Percentiles rank a stretch among this genome's conserved stretches.
phyloP scores from a whole-genome alignment of 2,329 filamentous ascomycete genomes.

The Ophiosphaerella korrae region DNA sequence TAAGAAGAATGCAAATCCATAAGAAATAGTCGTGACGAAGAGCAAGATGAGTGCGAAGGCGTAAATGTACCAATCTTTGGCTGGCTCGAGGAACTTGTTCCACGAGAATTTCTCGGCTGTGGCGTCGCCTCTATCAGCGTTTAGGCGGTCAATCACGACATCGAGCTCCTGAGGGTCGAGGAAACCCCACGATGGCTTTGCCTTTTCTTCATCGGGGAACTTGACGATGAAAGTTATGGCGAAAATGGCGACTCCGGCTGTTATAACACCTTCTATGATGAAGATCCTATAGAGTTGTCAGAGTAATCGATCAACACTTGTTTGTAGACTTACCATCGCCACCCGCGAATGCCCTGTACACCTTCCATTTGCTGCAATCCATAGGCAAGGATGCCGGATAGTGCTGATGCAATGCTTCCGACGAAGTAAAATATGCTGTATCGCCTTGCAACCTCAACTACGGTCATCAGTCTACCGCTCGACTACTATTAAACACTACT shows the following conservation, averaged over 20 bases:
- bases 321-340: constrained; percentile 19
- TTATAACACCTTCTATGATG: constrained; percentile 32
- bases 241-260: constrained; percentile 24
- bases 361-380: constrained; percentile 31
- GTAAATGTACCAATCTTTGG: constrained; percentile 32
- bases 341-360: constrained; percentile 23
- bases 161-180: constrained; percentile 23
- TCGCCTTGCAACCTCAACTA: constrained; percentile 27
- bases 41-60: constrained; percentile 27
- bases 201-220: constrained; percentile 28
- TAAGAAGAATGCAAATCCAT: constrained; percentile 29
- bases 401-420: constrained; percentile 28
- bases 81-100: constrained; percentile 27
- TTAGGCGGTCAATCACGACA: constrained; percentile 26
- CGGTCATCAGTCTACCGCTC: background rate
- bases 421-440: constrained; percentile 34
- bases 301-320: background rate
- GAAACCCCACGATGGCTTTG: constrained; percentile 26
- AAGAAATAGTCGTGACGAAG: constrained; percentile 26
- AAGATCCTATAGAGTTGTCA: constrained; percentile 23
- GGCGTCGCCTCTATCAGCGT: constrained; percentile 28
- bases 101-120: constrained; percentile 23
- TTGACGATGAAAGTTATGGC: constrained; percentile 28
- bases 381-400: constrained; percentile 30
- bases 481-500: background rate